Evolutionary conservation across 805 yeast species (phyloP).

Genomic region (Tetrapisispora iriomotensis): DNA sequence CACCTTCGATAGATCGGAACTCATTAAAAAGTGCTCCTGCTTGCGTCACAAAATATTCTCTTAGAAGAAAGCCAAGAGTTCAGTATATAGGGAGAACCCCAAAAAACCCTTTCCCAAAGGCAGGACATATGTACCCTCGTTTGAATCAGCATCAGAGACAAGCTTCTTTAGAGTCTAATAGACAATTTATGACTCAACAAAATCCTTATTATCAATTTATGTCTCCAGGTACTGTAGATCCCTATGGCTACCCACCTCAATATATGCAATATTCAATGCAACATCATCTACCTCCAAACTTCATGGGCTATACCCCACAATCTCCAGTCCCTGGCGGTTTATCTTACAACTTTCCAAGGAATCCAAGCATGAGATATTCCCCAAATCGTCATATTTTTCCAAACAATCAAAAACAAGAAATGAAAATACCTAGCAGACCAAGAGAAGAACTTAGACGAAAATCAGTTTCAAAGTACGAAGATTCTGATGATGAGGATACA

Average conservation of each 20-base stretch:
- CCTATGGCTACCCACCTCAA: constrained; percentile 2
- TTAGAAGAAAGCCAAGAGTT: constrained; percentile 17
- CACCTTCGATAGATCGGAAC: neutral
- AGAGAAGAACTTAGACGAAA: neutral
- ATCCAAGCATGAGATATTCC: neutral
- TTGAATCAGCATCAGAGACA: neutral
- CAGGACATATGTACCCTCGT: neutral
- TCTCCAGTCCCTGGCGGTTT: neutral
- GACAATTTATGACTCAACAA: constrained; percentile 1
- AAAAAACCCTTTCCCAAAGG: neutral
- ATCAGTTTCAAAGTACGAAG: neutral
- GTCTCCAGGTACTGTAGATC: constrained; percentile 4
- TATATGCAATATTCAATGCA: neutral
- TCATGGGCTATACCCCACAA: neutral
- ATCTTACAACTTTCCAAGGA: neutral
- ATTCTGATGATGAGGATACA: constrained; percentile 16
- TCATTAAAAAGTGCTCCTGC: constrained; percentile 18
- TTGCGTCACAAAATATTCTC: constrained; percentile 15
- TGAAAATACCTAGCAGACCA: neutral
- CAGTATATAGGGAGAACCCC: constrained; percentile 19
- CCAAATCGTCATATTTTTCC: neutral
- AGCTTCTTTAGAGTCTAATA: neutral
- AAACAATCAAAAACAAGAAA: neutral
- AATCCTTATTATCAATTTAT: constrained; percentile 8
- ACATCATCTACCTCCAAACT: neutral